Evolutionary conservation across 2,329 filamentous ascomycete species (phyloP).

Genomic region (Blastomyces parvus): DNA sequence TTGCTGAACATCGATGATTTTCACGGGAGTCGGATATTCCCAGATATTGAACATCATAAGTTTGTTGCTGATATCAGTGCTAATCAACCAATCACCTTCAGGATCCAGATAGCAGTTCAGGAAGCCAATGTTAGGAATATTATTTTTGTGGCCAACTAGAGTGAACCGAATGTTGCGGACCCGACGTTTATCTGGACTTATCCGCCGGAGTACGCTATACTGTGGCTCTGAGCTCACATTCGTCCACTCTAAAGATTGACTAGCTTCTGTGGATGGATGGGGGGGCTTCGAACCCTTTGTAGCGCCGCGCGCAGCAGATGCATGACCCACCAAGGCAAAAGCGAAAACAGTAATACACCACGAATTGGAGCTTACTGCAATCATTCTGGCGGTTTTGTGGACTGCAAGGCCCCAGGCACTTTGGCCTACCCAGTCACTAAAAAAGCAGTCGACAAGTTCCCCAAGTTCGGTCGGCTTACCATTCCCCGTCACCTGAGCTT

Average conservation of each 20-base stretch:
- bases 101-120: conserved; percentile 49
- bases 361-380: conserved; percentile 76
- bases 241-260: conserved; percentile 25
- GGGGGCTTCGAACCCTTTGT: conserved; percentile 5
- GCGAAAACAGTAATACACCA: conserved; percentile 50
- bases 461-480: conserved; percentile 13
- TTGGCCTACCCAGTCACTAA: conserved; percentile 62
- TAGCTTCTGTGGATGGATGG: conserved; percentile 10
- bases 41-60: conserved; percentile 43
- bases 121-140: conserved; percentile 52
- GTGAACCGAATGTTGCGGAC: conserved; percentile 35
- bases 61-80: conserved; percentile 46
- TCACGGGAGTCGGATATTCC: conserved; percentile 26
- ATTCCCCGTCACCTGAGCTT: background rate
- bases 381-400: conserved; percentile 68
- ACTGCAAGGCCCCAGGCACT: conserved; percentile 87
- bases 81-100: conserved; percentile 47
- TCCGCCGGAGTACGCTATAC: background rate
- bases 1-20: conserved; percentile 7
- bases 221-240: conserved; percentile 19
- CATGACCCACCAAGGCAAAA: conserved; percentile 43
- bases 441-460: conserved; percentile 45
- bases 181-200: conserved; percentile 22
- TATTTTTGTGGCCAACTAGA: conserved; percentile 37
- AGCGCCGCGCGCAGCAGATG: conserved; percentile 16